Conservation (phyloP, 805 yeast genomes). For the Myxozyma nipponensis region DNA sequence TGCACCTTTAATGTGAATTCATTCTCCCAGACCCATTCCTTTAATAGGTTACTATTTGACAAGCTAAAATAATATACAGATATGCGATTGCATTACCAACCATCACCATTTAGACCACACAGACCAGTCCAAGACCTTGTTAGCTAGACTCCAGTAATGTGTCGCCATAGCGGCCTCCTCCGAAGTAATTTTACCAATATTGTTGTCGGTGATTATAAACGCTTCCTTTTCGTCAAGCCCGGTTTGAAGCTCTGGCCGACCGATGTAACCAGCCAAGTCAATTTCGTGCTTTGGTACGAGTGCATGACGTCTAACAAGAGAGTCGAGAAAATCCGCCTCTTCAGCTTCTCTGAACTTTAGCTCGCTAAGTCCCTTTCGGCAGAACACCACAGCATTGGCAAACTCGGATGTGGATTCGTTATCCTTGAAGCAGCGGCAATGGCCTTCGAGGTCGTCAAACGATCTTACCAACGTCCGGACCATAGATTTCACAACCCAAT, state of each 20-base stretch:
- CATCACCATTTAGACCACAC: constrained; percentile 18
- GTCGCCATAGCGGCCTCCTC: constrained; percentile 14
- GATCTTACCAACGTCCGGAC: constrained; percentile 13
- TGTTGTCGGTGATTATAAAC: constrained; percentile 6
- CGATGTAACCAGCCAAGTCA: constrained; percentile 10
- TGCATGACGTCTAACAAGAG: constrained; percentile 11
- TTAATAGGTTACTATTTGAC: no score
- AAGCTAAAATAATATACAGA: no score
- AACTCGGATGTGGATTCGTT: constrained; percentile 1
- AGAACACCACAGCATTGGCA: constrained; percentile 21
- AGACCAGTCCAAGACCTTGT: constrained; percentile 13
- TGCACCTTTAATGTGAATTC: no score
- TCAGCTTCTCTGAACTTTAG: constrained; percentile 14
- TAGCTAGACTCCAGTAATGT: constrained; percentile 15
- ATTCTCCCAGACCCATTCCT: no score
- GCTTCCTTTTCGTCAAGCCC: not conserved
- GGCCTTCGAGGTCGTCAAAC: constrained; percentile 10
- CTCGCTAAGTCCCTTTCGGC: constrained; percentile 11
- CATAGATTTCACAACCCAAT: constrained; percentile 4
- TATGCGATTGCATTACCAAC: no score
- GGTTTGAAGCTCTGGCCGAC: constrained; percentile 3
- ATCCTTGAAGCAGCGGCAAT: constrained; percentile 17
- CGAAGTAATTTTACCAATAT: constrained; percentile 1
- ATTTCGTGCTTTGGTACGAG: constrained; percentile 11
- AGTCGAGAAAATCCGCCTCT: constrained; percentile 16